Conservation (phyloP, 1,139 yeast genomes). For the Scheffersomyces illinoinensis region DNA sequence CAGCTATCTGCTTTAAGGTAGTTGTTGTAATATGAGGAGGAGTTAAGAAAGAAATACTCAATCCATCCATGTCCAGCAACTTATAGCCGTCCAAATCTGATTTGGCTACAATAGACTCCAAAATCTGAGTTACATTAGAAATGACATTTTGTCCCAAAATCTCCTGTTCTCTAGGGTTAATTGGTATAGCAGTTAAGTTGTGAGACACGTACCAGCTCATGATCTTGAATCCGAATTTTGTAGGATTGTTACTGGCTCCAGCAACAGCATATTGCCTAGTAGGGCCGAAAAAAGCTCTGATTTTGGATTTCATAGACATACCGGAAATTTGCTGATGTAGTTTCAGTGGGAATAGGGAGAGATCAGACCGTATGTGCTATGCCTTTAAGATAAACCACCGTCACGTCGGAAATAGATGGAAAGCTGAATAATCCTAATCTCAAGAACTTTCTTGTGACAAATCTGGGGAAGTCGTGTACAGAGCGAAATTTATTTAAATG, state of each 20-base stretch:
- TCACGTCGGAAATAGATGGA: neutral
- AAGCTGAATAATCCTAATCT: neutral
- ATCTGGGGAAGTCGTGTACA: neutral
- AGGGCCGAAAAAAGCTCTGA: slow-evolving; percentile 52
- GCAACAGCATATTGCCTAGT: slow-evolving; percentile 63
- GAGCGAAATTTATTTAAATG: neutral
- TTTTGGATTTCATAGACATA: slow-evolving; percentile 43
- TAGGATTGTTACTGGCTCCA: slow-evolving; percentile 69
- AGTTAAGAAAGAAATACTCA: slow-evolving; percentile 67
- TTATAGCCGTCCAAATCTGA: slow-evolving; percentile 26
- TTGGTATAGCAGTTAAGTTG: slow-evolving; percentile 61
- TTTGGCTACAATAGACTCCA: slow-evolving; percentile 26
- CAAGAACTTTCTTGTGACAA: neutral
- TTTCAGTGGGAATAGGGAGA: neutral
- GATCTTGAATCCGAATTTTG: slow-evolving; percentile 72
- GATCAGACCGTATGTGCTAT: neutral
- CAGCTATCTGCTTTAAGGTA: slow-evolving; percentile 45
- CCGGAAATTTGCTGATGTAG: neutral
- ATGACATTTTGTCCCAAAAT: slow-evolving; percentile 50
- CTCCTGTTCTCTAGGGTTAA: slow-evolving; percentile 55
- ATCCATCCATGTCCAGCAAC: slow-evolving; percentile 36
- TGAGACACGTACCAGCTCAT: slow-evolving; percentile 66
- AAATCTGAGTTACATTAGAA: slow-evolving; percentile 30
- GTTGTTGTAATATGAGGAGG: slow-evolving; percentile 63
- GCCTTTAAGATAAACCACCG: neutral